Evolutionary conservation across 305 asterid genomes (phyloP).

Genomic region (Striga hermonthica): DNA sequence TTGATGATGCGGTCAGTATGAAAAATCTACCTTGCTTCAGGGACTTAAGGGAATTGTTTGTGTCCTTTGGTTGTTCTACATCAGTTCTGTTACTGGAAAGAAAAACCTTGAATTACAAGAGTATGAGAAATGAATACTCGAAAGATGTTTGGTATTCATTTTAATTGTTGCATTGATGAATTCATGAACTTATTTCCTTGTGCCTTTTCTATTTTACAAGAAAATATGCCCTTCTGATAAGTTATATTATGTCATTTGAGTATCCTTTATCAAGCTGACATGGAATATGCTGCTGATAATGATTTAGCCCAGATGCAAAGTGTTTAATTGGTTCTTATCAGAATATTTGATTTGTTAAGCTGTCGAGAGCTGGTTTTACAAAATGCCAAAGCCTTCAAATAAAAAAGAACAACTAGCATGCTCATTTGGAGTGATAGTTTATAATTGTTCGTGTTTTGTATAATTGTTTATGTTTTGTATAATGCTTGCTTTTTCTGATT

Average conservation of each 20-base stretch:
- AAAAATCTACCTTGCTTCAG: no score
- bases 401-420: not conserved
- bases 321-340: not conserved
- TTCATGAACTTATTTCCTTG: not conserved
- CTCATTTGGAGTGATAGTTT: not conserved
- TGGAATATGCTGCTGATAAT: not conserved
- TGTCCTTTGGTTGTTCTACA: not conserved
- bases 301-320: not conserved
- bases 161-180: not conserved
- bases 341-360: not conserved
- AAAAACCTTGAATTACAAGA: not conserved
- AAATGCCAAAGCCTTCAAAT: not conserved
- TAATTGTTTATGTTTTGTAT: no score
- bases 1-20: not conserved
- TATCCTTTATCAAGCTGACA: not conserved
- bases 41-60: no score
- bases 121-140: not conserved
- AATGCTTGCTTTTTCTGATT: no score
- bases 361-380: not conserved
- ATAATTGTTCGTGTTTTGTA: not conserved
- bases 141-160: no score
- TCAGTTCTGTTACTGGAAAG: slow-evolving; percentile 3
- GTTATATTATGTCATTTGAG: slow-evolving; percentile 8
- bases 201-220: not conserved
- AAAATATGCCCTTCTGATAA: not conserved